A percentile compares a stretch with the other conserved stretches of the same genome.
phyloP scores from a whole-genome alignment of 768 basidiomycete species.

The Pleurotus tuber-regium region DNA sequence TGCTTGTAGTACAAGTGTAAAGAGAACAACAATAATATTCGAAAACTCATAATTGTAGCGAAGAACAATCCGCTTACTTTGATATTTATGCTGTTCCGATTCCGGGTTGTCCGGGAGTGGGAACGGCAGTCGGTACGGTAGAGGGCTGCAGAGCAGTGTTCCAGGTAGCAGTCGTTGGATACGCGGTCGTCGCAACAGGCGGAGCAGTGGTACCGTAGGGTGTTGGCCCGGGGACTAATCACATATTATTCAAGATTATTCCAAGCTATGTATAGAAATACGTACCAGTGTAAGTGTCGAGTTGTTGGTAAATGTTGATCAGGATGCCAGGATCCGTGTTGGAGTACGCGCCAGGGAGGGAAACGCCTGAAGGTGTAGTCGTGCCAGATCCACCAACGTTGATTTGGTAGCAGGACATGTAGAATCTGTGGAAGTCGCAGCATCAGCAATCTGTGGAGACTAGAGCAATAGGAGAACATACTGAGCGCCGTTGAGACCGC shows the following conservation, averaged over 20 bases:
- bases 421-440: constrained; percentile 24
- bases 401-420: constrained; percentile 47
- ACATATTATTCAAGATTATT: neutral
- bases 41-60: no score
- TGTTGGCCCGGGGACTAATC: constrained; percentile 43
- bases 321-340: constrained; percentile 38
- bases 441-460: neutral
- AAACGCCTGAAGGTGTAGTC: constrained; percentile 35
- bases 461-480: constrained; percentile 14
- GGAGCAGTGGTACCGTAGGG: constrained; percentile 35
- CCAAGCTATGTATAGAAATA: neutral
- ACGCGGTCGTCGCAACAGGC: constrained; percentile 39
- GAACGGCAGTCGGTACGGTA: constrained; percentile 39
- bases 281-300: constrained; percentile 38
- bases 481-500: constrained; percentile 35
- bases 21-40: no score
- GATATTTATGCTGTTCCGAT: constrained; percentile 3
- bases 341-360: constrained; percentile 41
- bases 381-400: constrained; percentile 30
- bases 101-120: constrained; percentile 17
- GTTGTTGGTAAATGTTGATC: constrained; percentile 46
- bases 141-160: constrained; percentile 45
- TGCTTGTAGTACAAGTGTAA: no score
- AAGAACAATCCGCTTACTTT: no score
- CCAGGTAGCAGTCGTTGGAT: constrained; percentile 47